Percentiles rank a stretch among this genome's conserved stretches.
Conservation (phyloP, 495 filamentous ascomycete genomes). For the Xylaria palmicola region DNA sequence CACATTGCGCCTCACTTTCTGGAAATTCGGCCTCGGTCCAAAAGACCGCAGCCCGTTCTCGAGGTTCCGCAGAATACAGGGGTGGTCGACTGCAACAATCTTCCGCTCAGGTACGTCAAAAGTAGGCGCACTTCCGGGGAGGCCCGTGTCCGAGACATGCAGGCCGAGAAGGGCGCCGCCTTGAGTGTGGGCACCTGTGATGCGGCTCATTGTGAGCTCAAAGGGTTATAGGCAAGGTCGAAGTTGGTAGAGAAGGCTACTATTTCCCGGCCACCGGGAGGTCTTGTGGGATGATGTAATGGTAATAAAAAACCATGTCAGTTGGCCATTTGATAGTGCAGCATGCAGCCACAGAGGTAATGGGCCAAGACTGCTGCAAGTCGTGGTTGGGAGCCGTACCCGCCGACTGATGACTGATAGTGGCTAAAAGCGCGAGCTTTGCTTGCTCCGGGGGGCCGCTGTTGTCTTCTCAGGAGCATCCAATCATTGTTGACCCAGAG, state of each 20-base stretch:
- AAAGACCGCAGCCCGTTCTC: constrained; percentile 80
- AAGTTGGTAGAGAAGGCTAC: not conserved
- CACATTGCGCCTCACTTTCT: constrained; percentile 52
- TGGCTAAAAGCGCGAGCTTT: not conserved
- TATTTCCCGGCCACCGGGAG: not conserved
- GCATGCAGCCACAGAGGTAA: too few relatives aligned
- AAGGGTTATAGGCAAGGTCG: not conserved
- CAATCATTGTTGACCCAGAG: too few relatives aligned
- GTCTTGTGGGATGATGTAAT: not conserved
- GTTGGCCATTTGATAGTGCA: not conserved
- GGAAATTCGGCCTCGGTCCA: constrained; percentile 62
- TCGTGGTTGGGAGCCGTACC: not conserved
- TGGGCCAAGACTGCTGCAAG: not conserved
- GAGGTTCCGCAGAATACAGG: constrained; percentile 76
- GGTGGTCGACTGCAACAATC: constrained; percentile 83
- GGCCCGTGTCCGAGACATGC: not conserved
- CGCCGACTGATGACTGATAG: not conserved
- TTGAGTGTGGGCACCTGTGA: not conserved
- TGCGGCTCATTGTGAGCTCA: not conserved
- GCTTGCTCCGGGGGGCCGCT: not conserved
- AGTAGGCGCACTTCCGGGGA: constrained; percentile 31
- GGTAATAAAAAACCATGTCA: not conserved
- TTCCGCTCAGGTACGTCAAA: constrained; percentile 58
- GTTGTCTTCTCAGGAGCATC: not conserved
- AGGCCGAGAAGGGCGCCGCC: not conserved